A percentile compares a stretch with the other conserved stretches of the same genome.
Conservation (phyloP, 768 basidiomycete genomes). For the Trichaptum fuscoviolaceum region DNA sequence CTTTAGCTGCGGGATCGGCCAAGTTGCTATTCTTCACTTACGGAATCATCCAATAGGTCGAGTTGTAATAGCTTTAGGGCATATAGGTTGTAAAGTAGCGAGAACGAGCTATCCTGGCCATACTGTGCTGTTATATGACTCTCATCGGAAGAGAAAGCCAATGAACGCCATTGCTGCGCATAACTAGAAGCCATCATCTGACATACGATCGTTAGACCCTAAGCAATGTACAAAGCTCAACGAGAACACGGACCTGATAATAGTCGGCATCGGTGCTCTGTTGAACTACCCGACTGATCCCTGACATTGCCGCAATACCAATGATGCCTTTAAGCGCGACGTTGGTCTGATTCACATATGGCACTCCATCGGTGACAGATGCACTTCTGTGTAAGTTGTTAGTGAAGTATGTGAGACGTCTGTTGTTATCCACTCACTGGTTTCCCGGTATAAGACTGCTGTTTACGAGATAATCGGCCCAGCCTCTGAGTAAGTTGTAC, state of each 20-base stretch:
- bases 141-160: not conserved
- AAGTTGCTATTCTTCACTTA: not conserved
- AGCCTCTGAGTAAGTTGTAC: constrained; percentile 22
- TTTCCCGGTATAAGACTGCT: constrained; percentile 5
- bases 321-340: constrained; percentile 68
- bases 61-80: not conserved
- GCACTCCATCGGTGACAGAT: constrained; percentile 14
- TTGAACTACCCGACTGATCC: constrained; percentile 34
- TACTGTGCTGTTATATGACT: not conserved
- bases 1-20: not conserved
- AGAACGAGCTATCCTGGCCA: not conserved
- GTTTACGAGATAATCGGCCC: constrained; percentile 18
- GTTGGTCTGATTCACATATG: constrained; percentile 56
- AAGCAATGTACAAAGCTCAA: not conserved
- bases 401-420: not conserved
- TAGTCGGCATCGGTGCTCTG: constrained; percentile 14
- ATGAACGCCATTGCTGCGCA: not conserved
- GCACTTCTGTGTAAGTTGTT: constrained; percentile 9
- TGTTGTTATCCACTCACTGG: not conserved
- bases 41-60: not conserved
- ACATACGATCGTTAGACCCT: not conserved
- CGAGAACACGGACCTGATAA: constrained; percentile 19
- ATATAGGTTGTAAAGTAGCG: not conserved
- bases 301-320: constrained; percentile 58
- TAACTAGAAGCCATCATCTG: not conserved